These are phyloP conservation scores for Crithidia sp. DNA, from an alignment of 208 protist species.

Conservation along the genomic window DNA sequence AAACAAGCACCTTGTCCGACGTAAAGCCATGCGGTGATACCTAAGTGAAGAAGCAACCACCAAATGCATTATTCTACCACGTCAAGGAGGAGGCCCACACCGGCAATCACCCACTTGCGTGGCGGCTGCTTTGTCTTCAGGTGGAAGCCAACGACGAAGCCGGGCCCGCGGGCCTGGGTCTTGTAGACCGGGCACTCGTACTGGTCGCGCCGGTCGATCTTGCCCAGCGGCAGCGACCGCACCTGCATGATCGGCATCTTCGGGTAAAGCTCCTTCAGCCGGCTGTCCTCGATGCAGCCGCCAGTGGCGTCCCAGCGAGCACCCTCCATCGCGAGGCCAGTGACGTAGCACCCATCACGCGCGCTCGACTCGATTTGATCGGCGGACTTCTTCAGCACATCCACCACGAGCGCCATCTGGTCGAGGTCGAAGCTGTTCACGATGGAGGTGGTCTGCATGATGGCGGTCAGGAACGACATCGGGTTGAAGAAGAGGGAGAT, in stretches of 20 bases:
- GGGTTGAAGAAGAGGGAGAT: slow-evolving; percentile 98
- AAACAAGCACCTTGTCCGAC: too few species aligned
- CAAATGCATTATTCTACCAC: slow-evolving; percentile 85
- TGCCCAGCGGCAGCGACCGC: slow-evolving; percentile 89
- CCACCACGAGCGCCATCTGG: slow-evolving; percentile 94
- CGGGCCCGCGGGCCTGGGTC: slow-evolving; percentile 94
- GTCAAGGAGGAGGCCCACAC: slow-evolving; percentile 96
- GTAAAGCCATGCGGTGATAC: background rate
- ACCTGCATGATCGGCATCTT: slow-evolving; percentile 96
- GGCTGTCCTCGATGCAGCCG: slow-evolving; percentile 92
- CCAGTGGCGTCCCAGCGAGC: slow-evolving; percentile 95
- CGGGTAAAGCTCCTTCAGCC: slow-evolving; percentile 95
- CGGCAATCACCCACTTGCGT: slow-evolving; percentile 97
- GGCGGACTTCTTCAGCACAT: slow-evolving; percentile 96
- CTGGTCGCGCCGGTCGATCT: slow-evolving; percentile 94
- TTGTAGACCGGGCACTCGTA: slow-evolving; percentile 99
- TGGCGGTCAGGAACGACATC: slow-evolving; percentile 99
- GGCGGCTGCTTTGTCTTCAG: slow-evolving; percentile 96
- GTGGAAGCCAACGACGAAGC: slow-evolving; percentile 96
- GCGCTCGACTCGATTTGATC: slow-evolving; percentile 94
- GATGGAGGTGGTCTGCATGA: slow-evolving; percentile 98
- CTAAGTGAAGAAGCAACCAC: background rate
- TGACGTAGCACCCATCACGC: slow-evolving; percentile 98
- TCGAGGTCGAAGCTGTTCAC: slow-evolving; percentile 97
- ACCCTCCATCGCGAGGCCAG: slow-evolving; percentile 97